phyloP scores from a whole-genome alignment of 176 grass and related monocot species.

The Olyra latifolia region DNA sequence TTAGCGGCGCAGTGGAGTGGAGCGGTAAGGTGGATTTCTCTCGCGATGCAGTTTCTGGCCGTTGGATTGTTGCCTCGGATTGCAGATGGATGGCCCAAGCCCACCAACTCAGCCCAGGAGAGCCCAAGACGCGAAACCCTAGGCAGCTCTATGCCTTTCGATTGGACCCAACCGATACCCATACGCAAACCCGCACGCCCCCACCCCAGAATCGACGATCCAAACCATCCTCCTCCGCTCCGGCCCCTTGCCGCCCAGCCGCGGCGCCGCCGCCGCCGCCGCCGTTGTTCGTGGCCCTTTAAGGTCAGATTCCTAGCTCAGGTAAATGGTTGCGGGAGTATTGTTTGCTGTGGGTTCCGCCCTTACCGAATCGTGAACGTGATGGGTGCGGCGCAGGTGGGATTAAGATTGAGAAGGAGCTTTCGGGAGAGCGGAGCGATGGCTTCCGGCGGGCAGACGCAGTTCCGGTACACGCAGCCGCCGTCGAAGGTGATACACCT shows the following conservation, averaged over 20 bases:
- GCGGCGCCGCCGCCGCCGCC: background rate
- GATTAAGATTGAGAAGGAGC: background rate
- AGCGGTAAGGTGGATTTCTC: background rate
- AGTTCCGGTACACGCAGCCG: constrained; percentile 90
- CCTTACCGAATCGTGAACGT: background rate
- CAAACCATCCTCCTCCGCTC: constrained; percentile 27
- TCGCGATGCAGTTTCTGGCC: background rate
- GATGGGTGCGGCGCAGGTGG: background rate
- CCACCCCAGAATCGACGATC: background rate
- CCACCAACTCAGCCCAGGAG: background rate
- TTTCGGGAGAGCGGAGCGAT: constrained; percentile 32
- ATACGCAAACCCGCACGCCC: background rate
- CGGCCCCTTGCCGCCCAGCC: constrained; percentile 10
- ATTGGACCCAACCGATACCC: constrained; percentile 3
- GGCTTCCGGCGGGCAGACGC: constrained; percentile 68
- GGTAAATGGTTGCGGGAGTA: background rate
- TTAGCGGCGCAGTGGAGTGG: background rate
- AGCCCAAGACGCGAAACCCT: constrained; percentile 20
- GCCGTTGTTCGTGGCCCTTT: background rate
- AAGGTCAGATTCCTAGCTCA: constrained; percentile 8
- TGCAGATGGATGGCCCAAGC: constrained; percentile 2
- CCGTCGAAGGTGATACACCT: constrained; percentile 95
- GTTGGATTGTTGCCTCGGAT: background rate
- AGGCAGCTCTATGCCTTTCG: background rate
- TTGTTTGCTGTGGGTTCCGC: background rate